phyloP scores from a whole-genome alignment of 495 filamentous ascomycete species.

The Aspergillus sclerotioniger region DNA sequence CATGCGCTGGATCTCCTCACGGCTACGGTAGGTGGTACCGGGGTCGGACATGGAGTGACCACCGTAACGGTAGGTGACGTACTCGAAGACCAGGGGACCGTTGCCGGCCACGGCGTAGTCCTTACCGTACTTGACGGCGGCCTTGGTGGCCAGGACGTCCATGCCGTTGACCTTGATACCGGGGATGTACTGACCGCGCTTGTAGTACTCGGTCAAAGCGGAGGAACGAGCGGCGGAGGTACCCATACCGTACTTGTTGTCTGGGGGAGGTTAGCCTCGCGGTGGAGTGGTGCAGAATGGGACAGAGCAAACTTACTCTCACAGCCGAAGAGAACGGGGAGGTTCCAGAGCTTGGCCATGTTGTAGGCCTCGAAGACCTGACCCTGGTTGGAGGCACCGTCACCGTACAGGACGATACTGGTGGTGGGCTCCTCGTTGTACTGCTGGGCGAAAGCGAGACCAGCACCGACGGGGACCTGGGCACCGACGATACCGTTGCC shows the following conservation, averaged over 20 bases:
- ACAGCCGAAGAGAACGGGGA: conserved; percentile 93
- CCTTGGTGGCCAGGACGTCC: conserved; percentile 98
- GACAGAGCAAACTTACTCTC: conserved; percentile 68
- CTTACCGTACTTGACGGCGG: conserved; percentile 89
- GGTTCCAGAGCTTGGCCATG: conserved; percentile 99
- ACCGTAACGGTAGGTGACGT: conserved; percentile 98
- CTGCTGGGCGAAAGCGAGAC: conserved; percentile 94
- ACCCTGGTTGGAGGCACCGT: conserved; percentile 97
- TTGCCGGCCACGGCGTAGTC: conserved; percentile 76
- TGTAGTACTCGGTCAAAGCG: conserved; percentile 98
- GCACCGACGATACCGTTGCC: conserved; percentile 99
- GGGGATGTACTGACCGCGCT: conserved; percentile 99
- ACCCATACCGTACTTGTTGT: conserved; percentile 99
- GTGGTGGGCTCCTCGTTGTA: conserved; percentile 83
- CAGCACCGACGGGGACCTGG: conserved; percentile 96
- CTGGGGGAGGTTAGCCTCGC: conserved; percentile 45
- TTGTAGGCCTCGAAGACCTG: conserved; percentile 99
- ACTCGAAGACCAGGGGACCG: conserved; percentile 94
- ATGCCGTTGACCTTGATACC: conserved; percentile 99
- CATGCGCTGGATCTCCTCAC: conserved; percentile 99
- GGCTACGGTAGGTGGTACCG: conserved; percentile 97
- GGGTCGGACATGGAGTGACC: conserved; percentile 99
- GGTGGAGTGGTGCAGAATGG: neutral
- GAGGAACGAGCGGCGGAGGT: conserved; percentile 92
- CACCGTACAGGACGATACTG: conserved; percentile 89